Conservation (phyloP, 192 early-diverging fungal genomes). For the Gigaspora rosea region DNA sequence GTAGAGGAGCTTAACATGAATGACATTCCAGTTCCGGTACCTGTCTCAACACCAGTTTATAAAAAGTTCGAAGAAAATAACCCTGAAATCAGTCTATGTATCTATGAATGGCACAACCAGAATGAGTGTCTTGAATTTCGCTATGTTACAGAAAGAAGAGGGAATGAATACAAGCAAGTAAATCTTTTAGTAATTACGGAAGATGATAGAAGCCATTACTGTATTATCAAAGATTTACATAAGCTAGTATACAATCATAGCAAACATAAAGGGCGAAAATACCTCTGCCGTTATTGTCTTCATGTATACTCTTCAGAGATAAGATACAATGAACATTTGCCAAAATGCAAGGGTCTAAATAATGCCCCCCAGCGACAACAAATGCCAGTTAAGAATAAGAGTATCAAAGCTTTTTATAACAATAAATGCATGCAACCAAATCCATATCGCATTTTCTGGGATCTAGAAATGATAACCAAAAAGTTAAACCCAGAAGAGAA, state of each 20-base stretch:
- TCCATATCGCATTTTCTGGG: conserved; percentile 6
- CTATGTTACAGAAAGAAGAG: conserved; percentile 1
- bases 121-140: conserved; percentile 18
- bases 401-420: conserved; percentile 14
- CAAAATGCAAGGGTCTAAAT: conserved; percentile 19
- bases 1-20: conserved; percentile 14
- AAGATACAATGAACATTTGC: not conserved
- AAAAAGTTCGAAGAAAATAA: conserved; percentile 24
- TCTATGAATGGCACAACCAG: conserved; percentile 18
- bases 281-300: conserved; percentile 9
- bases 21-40: conserved; percentile 4
- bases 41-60: conserved; percentile 20
- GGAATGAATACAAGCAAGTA: not conserved
- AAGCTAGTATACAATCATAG: conserved; percentile 14
- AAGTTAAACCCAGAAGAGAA: conserved; percentile 9
- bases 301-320: conserved; percentile 17
- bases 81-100: conserved; percentile 14
- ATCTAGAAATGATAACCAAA: not conserved
- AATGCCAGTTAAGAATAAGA: not conserved
- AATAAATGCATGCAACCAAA: conserved; percentile 23
- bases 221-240: conserved; percentile 17
- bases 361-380: not conserved
- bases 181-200: conserved; percentile 13
- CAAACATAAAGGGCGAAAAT: conserved; percentile 18
- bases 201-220: not conserved